Base-by-base conservation (phyloP, 1,284 basidiomycete genomes). In the Puccinia hordei region DNA sequence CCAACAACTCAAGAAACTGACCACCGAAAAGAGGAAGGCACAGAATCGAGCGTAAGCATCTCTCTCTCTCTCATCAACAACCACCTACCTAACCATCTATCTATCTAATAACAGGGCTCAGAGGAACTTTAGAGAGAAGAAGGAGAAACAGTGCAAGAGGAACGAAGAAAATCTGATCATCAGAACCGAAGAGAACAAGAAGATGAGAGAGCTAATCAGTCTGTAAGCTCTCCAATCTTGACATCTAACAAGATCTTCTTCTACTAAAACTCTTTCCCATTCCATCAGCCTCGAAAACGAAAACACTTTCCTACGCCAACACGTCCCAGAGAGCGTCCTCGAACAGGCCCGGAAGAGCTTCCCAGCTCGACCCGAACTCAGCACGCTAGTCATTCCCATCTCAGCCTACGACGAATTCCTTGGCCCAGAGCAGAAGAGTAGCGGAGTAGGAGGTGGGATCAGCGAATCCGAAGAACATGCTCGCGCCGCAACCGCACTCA, bases 21-120 rank as follows among this genome's bases (percentile, higher is more conserved):
- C 73, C 0, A 75, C n/a, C 59, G 73, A 75, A 33, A 75, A 75
- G 59, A 75, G 73, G 59, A 75, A 75, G 17, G 73, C 73, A 38
- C 73, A 75, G 44, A 75, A 75, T 49, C 33, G 73, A 75, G 59
- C 73, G 73, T 75, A 35, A 63, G 73, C 19, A 30, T 33, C 24
- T 65, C 30, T 19, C 10, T 22, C 41, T 9, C 15, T 46, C 35
- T 17, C 57, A 24, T n/a, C 38, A n/a, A 8, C 15, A n/a, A 38
- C 10, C 38, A 8, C 8, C 59, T 49, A 4, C 13, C 5, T 33
- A 8, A 17, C 27, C 4, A 1, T 17, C 27, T 59, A 2, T 65
- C 41, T 63, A 19, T 33, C 17, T 13, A 57, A 19, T 63, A 35
- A 2, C 33, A 75, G 73, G 6, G 73, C 73, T 27, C 73, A 75